Evolutionary conservation across 1,284 basidiomycete genomes (phyloP).

Genomic region (Wolfiporia cocos): DNA sequence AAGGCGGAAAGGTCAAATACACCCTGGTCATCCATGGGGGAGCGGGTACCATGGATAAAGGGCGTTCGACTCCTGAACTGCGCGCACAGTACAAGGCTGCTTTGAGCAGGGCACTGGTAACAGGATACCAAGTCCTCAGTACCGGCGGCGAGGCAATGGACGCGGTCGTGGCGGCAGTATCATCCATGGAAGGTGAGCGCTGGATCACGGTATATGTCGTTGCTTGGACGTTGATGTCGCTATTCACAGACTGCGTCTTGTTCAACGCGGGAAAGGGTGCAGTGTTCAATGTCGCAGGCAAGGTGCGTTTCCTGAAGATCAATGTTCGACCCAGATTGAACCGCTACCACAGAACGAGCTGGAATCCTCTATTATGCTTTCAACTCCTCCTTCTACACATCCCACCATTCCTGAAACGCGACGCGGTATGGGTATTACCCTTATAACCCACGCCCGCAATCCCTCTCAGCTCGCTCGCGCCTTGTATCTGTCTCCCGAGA

Average conservation of each 20-base stretch:
- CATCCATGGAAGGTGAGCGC: conserved; percentile 61
- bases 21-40: conserved; percentile 76
- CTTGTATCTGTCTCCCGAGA: conserved; percentile 58
- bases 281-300: conserved; percentile 74
- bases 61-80: conserved; percentile 58
- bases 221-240: background rate
- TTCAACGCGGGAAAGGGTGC: conserved; percentile 79
- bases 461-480: conserved; percentile 67
- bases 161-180: conserved; percentile 73
- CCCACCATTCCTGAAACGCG: conserved; percentile 52
- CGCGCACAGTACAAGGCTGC: conserved; percentile 51
- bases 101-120: conserved; percentile 47
- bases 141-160: conserved; percentile 77
- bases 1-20: conserved; percentile 22
- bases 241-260: conserved; percentile 61
- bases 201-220: background rate
- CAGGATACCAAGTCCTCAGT: conserved; percentile 58
- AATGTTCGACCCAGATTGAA: too few species aligned
- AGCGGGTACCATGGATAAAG: conserved; percentile 60
- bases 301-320: too few species aligned
- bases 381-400: conserved; percentile 61
- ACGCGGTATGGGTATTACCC: conserved; percentile 57
- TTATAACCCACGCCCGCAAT: conserved; percentile 64
- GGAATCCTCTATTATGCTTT: conserved; percentile 75
- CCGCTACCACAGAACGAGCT: conserved; percentile 75